These are phyloP conservation scores for Parietichytrium sp. DNA, from an alignment of 108 stramenopile species.

Conservation along the genomic window DNA sequence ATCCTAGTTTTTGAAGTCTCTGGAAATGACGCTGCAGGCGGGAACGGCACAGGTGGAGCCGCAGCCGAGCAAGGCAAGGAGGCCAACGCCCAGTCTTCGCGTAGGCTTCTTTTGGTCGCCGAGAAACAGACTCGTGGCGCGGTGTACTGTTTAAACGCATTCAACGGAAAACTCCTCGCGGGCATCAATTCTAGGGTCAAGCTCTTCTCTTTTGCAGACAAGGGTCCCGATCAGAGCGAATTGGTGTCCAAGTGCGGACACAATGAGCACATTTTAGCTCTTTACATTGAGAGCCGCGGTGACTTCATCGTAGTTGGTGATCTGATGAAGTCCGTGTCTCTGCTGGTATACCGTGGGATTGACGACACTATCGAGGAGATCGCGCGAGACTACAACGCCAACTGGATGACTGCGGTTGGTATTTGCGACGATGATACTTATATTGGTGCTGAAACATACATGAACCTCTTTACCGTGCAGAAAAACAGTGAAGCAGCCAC, in stretches of 20 bases:
- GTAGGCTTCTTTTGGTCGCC: conserved; percentile 65
- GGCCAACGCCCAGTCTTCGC: conserved; percentile 71
- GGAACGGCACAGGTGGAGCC: conserved; percentile 52
- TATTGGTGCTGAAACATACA: conserved; percentile 85
- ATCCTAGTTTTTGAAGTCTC: conserved; percentile 75
- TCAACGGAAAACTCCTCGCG: conserved; percentile 57
- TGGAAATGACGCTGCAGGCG: conserved; percentile 39
- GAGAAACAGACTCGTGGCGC: conserved; percentile 58
- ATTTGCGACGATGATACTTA: conserved; percentile 85
- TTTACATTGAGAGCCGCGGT: conserved; percentile 76
- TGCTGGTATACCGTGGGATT: conserved; percentile 79
- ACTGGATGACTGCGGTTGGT: conserved; percentile 88
- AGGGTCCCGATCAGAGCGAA: conserved; percentile 41
- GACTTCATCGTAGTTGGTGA: conserved; percentile 91
- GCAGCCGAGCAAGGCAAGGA: conserved; percentile 75
- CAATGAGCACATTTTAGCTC: conserved; percentile 90
- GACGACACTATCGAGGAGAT: conserved; percentile 80
- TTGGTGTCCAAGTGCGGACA: conserved; percentile 66
- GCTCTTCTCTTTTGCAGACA: conserved; percentile 40
- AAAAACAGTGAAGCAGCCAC: conserved; percentile 74
- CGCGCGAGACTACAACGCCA: conserved; percentile 87
- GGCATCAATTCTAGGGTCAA: conserved; percentile 58
- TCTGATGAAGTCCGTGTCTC: conserved; percentile 86
- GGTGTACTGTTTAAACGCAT: conserved; percentile 51
- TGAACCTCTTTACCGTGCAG: conserved; percentile 83